A percentile compares a stretch with the other conserved stretches of the same genome.
phyloP scores from a whole-genome alignment of 805 yeast species.

The Kodamaea restingae region DNA sequence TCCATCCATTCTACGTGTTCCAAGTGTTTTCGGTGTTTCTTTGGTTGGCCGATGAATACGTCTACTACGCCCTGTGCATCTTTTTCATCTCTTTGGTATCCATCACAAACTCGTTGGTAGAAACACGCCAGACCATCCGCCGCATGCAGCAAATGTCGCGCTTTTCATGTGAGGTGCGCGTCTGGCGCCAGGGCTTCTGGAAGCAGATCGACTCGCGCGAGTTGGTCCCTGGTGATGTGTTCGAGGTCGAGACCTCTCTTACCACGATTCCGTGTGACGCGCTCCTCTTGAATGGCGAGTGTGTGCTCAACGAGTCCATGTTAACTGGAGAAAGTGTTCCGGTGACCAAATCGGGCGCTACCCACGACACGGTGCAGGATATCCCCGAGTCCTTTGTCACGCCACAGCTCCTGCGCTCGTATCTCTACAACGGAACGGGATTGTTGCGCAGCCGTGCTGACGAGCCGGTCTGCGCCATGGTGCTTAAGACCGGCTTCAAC shows the following conservation, averaged over 20 bases:
- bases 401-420: slow-evolving; percentile 66
- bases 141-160: slow-evolving; percentile 71
- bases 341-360: slow-evolving; percentile 73
- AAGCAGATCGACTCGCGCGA: slow-evolving; percentile 69
- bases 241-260: slow-evolving; percentile 85
- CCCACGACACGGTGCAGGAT: slow-evolving; percentile 53
- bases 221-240: slow-evolving; percentile 93
- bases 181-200: slow-evolving; percentile 93
- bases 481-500: slow-evolving; percentile 83
- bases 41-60: slow-evolving; percentile 91
- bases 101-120: slow-evolving; percentile 75
- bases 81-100: slow-evolving; percentile 81
- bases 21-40: slow-evolving; percentile 88
- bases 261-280: slow-evolving; percentile 83
- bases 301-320: slow-evolving; percentile 97
- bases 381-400: slow-evolving; percentile 61
- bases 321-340: slow-evolving; percentile 98
- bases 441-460: slow-evolving; percentile 73
- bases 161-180: slow-evolving; percentile 78
- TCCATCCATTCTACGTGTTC: slow-evolving; percentile 94
- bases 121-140: slow-evolving; percentile 70
- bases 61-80: slow-evolving; percentile 91
- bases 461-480: slow-evolving; percentile 83
- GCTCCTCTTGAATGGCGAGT: slow-evolving; percentile 81
- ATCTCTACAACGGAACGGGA: slow-evolving; percentile 84